Base-by-base conservation (phyloP, 1,139 yeast genomes). In the Candida sanyaensis region DNA sequence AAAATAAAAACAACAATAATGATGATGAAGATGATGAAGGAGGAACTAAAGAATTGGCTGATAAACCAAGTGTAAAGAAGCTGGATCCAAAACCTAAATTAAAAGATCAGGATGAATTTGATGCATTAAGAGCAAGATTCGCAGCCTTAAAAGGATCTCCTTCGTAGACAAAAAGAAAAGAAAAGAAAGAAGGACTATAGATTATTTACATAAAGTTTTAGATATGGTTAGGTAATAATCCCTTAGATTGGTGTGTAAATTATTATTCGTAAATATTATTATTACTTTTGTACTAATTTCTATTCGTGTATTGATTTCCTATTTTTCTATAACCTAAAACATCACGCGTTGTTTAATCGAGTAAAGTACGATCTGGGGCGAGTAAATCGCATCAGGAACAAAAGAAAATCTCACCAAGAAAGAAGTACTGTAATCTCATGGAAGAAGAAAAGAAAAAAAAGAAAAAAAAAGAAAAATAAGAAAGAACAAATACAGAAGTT, bases 61-160 rank as follows among this genome's bases (percentile, higher is more conserved):
- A 51, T 6, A 50, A 46, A 49, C 43, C 51, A 41, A n/a, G 56
- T 48, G 28, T 44, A 50, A 56, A 47, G 26, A 42, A 51, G 13
- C 60, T 21, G 10, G 44, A 46, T n/a, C 36, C 41, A 4, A 34
- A 36, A 11, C 12, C 31, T 2, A 42, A 45, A 17, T 33, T 34
- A 21, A 17, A 38, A 24, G 43, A 59, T 23, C 54, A 51, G 30
- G 61, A 63, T 44, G 79, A 75, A 31, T 71, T 75, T 44, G 80
- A 75, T 53, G 66, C 67, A 6, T 62, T 75, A 49, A 73, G 67
- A 55, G 78, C 78, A 7, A 60, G 80, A 32, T 75, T 75, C 57
- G 80, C 77, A 13, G 80, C 80, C 1, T 68, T 75, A 50, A 75
- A 74, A 58, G 38, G 38, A 10, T 23, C 38, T 6, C 6, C 38